phyloP scores from a whole-genome alignment of 1,139 yeast species.

The Eremothecium sinecaudum region DNA sequence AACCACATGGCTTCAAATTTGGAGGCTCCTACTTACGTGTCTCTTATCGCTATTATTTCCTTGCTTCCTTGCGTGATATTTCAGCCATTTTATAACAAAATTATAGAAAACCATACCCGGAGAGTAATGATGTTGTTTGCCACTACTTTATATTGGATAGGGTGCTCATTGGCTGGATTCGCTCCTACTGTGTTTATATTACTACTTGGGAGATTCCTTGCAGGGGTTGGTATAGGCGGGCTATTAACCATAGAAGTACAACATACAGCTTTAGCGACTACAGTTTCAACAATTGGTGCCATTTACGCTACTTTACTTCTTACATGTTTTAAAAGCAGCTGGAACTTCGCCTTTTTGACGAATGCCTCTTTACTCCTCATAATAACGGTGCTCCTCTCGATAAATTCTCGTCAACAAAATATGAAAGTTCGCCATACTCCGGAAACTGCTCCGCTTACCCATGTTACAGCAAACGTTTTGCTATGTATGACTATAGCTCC shows the following conservation, averaged over 20 bases:
- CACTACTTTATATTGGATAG: constrained; percentile 42
- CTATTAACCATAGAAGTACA: background rate
- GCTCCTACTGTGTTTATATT: constrained; percentile 46
- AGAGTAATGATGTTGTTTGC: constrained; percentile 44
- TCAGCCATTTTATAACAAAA: constrained; percentile 75
- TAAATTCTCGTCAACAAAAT: background rate
- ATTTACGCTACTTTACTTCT: background rate
- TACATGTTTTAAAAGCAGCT: background rate
- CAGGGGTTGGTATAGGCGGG: constrained; percentile 64
- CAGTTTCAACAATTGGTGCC: background rate
- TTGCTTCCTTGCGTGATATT: constrained; percentile 52
- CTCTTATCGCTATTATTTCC: constrained; percentile 57
- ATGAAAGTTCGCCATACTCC: background rate
- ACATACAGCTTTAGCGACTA: background rate
- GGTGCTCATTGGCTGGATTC: constrained; percentile 47
- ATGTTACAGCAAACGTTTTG: background rate
- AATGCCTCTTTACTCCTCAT: background rate
- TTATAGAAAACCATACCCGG: constrained; percentile 81
- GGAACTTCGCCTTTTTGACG: background rate
- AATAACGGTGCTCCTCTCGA: background rate
- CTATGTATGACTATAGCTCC: background rate
- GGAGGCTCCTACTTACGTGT: constrained; percentile 41
- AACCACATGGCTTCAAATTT: constrained; percentile 57
- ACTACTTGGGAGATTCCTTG: constrained; percentile 50
- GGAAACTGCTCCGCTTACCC: background rate